phyloP scores from a whole-genome alignment of 2,329 filamentous ascomycete genomes.

The Monilinia laxa region DNA sequence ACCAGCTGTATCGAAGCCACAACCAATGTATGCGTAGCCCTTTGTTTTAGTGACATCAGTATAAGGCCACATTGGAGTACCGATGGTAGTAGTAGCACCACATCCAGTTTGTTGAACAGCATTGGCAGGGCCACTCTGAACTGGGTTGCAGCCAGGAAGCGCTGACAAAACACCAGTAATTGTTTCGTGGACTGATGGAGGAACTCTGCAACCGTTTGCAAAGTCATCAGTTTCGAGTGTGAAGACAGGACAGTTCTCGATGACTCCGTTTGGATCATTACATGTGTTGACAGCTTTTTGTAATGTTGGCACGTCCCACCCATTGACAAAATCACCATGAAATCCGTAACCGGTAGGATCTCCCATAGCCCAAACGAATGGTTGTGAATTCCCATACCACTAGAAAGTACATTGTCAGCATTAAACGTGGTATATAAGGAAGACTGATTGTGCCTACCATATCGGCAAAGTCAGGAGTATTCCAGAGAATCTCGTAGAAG shows the following conservation, averaged over 20 bases:
- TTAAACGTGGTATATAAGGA: background rate
- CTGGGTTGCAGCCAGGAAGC: conserved; percentile 56
- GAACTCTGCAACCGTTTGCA: conserved; percentile 53
- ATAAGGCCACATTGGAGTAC: conserved; percentile 47
- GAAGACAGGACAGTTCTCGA: conserved; percentile 47
- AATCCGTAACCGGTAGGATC: conserved; percentile 54
- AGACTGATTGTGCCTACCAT: conserved; percentile 29
- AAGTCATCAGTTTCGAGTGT: conserved; percentile 54
- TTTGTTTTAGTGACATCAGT: conserved; percentile 47
- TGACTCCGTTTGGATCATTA: conserved; percentile 45
- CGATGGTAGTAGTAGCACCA: conserved; percentile 50
- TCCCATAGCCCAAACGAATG: conserved; percentile 54
- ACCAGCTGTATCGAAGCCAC: conserved; percentile 51
- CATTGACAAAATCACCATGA: conserved; percentile 60
- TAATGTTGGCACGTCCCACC: conserved; percentile 52
- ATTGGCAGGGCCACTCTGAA: conserved; percentile 32
- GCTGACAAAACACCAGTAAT: conserved; percentile 47
- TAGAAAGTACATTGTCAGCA: background rate
- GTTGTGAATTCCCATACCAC: conserved; percentile 47
- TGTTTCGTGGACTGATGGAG: conserved; percentile 46
- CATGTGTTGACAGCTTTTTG: conserved; percentile 53
- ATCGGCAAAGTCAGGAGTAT: conserved; percentile 51
- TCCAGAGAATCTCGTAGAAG: conserved; percentile 60
- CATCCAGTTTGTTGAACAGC: conserved; percentile 44
- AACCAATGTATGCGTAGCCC: conserved; percentile 61